Conservation (phyloP, 192 early-diverging fungal species). For the Spinellus fusiger region DNA sequence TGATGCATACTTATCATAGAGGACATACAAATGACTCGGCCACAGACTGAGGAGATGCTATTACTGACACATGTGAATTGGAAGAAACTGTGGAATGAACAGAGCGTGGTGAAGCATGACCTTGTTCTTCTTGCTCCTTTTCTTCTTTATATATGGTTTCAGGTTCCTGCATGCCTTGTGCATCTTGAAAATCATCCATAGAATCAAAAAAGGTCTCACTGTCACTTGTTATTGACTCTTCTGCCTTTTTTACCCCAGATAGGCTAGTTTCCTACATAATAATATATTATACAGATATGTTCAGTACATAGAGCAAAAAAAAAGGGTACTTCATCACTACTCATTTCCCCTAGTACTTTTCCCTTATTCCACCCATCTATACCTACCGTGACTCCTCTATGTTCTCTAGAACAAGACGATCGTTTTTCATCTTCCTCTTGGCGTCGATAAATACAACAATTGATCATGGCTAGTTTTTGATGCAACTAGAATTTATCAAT, state of each 20-base stretch:
- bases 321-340: not conserved
- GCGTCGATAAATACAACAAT: constrained; percentile 62
- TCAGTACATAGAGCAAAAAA: not conserved
- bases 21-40: constrained; percentile 48
- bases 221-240: not conserved
- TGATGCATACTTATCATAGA: constrained; percentile 15
- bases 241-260: not conserved
- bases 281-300: not conserved
- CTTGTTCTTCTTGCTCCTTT: too few relatives aligned
- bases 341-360: not conserved
- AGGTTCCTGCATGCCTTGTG: not conserved
- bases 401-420: too few relatives aligned
- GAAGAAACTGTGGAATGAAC: constrained; percentile 17
- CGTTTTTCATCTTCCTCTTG: not conserved
- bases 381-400: not conserved
- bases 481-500: constrained; percentile 26
- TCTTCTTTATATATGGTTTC: constrained; percentile 2
- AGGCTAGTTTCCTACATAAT: not conserved
- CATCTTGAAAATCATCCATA: constrained; percentile 14
- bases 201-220: constrained; percentile 20
- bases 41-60: constrained; percentile 27
- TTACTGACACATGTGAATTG: constrained; percentile 22
- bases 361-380: too few relatives aligned
- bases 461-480: constrained; percentile 79
- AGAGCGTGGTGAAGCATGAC: too few relatives aligned